phyloP scores from a whole-genome alignment of 306 rosid species.

The Arachis hypogaea region DNA sequence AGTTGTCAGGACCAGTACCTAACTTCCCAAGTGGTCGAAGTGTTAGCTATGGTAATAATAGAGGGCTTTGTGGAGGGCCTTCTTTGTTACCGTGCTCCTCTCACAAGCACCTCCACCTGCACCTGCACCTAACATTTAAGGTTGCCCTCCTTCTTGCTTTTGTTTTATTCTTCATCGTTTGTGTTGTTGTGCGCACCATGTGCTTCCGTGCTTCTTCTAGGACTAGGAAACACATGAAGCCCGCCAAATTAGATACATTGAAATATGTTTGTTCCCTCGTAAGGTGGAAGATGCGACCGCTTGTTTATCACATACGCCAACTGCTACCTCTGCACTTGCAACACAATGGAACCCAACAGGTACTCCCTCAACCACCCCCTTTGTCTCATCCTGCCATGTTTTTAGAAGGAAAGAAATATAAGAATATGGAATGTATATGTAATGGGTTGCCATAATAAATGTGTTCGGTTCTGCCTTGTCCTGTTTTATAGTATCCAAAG shows the following conservation, averaged over 20 bases:
- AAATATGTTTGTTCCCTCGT: slow-evolving; percentile 3
- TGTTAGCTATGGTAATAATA: neutral
- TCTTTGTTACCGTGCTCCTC: slow-evolving; percentile 13
- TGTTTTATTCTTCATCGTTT: slow-evolving; percentile 3
- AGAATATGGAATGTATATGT: too few species aligned
- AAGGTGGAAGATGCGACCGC: neutral
- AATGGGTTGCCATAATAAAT: too few species aligned
- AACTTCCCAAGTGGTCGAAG: neutral
- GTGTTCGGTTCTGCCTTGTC: too few species aligned
- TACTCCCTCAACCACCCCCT: neutral
- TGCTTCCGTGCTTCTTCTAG: neutral
- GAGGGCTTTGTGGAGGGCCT: slow-evolving; percentile 28
- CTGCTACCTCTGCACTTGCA: neutral
- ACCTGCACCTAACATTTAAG: slow-evolving; percentile 4
- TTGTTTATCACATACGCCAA: neutral
- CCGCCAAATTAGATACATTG: neutral
- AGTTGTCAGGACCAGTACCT: slow-evolving; percentile 37
- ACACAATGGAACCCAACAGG: slow-evolving; percentile 15
- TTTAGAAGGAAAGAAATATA: too few species aligned
- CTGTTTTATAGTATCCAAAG: too few species aligned
- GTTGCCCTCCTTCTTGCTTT: slow-evolving; percentile 33
- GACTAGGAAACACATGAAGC: neutral
- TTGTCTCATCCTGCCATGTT: too few species aligned
- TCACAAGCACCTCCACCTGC: neutral
- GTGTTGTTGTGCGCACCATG: neutral